These are phyloP conservation scores for Lasiodiplodia gonubiensis DNA, from an alignment of 2,329 filamentous ascomycete genomes.

Conservation along the genomic window DNA sequence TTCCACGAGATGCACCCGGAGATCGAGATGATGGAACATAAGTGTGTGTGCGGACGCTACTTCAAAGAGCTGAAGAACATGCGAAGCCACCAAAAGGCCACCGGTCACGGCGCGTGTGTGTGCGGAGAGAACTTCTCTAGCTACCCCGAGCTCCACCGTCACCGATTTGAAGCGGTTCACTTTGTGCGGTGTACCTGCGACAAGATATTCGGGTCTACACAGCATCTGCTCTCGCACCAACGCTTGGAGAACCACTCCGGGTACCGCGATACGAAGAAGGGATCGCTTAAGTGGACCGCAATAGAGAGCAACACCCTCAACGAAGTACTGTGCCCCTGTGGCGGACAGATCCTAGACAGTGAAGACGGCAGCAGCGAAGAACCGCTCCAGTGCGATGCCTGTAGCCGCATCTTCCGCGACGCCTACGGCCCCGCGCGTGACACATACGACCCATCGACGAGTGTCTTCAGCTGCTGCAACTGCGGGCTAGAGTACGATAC, in stretches of 20 bases:
- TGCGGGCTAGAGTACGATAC: constrained; percentile 19
- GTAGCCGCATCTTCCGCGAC: constrained; percentile 22
- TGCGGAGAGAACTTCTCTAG: constrained; percentile 26
- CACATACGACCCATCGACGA: constrained; percentile 9
- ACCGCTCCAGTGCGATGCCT: constrained; percentile 8
- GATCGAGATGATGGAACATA: neutral
- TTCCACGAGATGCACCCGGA: constrained; percentile 28
- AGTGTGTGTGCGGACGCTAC: constrained; percentile 28
- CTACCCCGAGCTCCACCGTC: constrained; percentile 22
- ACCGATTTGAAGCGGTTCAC: constrained; percentile 20
- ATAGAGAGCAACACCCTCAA: constrained; percentile 24
- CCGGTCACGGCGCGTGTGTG: constrained; percentile 26
- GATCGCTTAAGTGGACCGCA: constrained; percentile 8
- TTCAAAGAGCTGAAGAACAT: constrained; percentile 21
- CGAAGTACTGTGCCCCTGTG: constrained; percentile 26
- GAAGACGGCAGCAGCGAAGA: neutral
- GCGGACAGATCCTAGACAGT: constrained; percentile 9
- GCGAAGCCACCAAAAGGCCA: constrained; percentile 25
- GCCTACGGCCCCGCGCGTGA: constrained; percentile 18
- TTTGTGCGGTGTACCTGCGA: constrained; percentile 24
- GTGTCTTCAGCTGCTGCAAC: constrained; percentile 17
- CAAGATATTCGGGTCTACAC: constrained; percentile 20
- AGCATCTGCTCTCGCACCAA: constrained; percentile 28
- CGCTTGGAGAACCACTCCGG: constrained; percentile 22
- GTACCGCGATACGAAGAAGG: constrained; percentile 27